Evolutionary conservation across 805 yeast genomes (phyloP).

Genomic region (Yamadazyma sp.): DNA sequence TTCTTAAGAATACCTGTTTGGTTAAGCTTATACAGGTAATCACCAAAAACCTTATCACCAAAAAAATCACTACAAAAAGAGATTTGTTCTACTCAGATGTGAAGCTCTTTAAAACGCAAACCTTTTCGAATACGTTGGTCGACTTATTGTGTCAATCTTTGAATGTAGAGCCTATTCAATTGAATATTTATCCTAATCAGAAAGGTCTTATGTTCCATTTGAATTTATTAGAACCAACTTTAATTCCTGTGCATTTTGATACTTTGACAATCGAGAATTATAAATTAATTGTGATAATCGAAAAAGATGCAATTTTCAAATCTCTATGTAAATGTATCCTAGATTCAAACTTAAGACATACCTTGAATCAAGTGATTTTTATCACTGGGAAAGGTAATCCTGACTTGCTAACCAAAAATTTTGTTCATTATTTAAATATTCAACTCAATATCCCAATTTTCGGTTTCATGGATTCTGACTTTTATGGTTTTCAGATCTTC

Average conservation of each 20-base stretch:
- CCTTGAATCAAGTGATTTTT: constrained; percentile 16
- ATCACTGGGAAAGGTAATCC: constrained; percentile 72
- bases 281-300: constrained; percentile 24
- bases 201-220: constrained; percentile 50
- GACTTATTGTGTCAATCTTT: constrained; percentile 37
- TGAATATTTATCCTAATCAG: constrained; percentile 51
- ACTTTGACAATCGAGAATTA: not conserved
- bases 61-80: constrained; percentile 41
- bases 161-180: constrained; percentile 29
- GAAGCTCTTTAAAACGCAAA: constrained; percentile 45
- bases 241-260: constrained; percentile 16
- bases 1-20: constrained; percentile 2
- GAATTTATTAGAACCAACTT: constrained; percentile 13
- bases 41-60: constrained; percentile 1
- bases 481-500: constrained; percentile 57
- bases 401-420: constrained; percentile 48
- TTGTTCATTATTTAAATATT: constrained; percentile 29
- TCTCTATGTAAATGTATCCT: constrained; percentile 16
- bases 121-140: constrained; percentile 36
- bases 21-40: constrained; percentile 1
- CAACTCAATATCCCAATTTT: constrained; percentile 32
- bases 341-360: not conserved
- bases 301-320: constrained; percentile 41
- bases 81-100: constrained; percentile 62
- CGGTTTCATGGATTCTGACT: constrained; percentile 61